Base-by-base conservation (phyloP, 805 yeast genomes). In the Wickerhamiella vanderwaltii region DNA sequence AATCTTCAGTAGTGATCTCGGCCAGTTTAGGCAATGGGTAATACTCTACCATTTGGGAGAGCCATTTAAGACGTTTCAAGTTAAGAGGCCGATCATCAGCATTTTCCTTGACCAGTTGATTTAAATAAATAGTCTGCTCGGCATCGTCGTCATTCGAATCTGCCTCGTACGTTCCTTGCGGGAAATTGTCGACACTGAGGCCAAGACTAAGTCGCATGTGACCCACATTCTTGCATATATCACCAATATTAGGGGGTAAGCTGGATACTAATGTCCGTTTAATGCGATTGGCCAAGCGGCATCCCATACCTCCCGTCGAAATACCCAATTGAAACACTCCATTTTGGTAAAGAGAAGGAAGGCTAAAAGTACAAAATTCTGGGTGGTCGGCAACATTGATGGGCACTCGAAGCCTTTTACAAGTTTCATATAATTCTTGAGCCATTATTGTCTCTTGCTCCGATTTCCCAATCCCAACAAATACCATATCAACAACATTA, bases 31-130 rank as follows among this genome's bases (percentile, higher is more conserved):
- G 62, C 33, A 87, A 64, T 2, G 97, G 97, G 53, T 74, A 87
- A 58, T 88, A 87, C 53, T 87, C 96, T 39, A 88, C 88, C 40
- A 86, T 73, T 55, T 87, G 96, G 2, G 86, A 73, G 41, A 87
- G 63, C 93, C 95, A 88, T 53, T 93, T 69, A 20, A 84, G 68
- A 51, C 91, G 67, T 17, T 52, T 76, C 76, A 69, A 22, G 25
- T 28, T 35, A 6, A 16, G 15, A 5, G 45, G 45, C 3, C 36
- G 28, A 25, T 11, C 13, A 18, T 29, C 36, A 12, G 23, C 29
- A 18, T 23, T 29, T 35, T 15, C 42, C 32, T 16, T 43, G 43
- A 79, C 75, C 33, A 83, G 67, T 22, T 67, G 54, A 58, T 84
- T 84, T 45, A 84, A 66, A 37, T 66, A 66, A 28, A 68, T 63